Conservation (phyloP, 2,329 filamentous ascomycete genomes). For the Fusarium chaquense region DNA sequence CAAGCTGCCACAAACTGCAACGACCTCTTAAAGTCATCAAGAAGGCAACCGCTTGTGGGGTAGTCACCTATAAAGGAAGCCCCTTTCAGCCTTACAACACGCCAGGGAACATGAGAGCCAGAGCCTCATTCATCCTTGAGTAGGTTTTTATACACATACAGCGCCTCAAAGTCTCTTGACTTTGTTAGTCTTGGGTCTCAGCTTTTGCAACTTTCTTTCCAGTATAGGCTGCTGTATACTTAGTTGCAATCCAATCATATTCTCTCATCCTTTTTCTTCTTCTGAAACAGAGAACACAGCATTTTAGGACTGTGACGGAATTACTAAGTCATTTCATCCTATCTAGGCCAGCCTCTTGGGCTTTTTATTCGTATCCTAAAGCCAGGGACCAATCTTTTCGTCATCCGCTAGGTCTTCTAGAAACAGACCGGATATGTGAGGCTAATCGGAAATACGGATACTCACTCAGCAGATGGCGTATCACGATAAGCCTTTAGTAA, state of each 20-base stretch:
- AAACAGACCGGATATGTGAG: not conserved
- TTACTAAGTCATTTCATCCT: not conserved
- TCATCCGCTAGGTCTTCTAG: not conserved
- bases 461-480: not conserved
- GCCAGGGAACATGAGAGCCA: not conserved
- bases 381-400: not conserved
- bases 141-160: no score
- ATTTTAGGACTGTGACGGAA: not conserved
- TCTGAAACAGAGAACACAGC: not conserved
- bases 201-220: not conserved
- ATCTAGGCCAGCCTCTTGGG: no score
- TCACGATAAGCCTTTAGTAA: constrained; percentile 34
- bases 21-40: not conserved
- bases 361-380: not conserved
- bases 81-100: not conserved
- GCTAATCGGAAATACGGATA: constrained; percentile 31
- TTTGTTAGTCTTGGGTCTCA: not conserved
- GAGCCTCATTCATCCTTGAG: not conserved
- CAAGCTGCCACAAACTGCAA: not conserved
- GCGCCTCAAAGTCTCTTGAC: not conserved
- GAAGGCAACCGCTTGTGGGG: not conserved
- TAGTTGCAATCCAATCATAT: not conserved
- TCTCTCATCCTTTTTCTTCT: not conserved
- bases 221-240: not conserved
- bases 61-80: not conserved